phyloP scores from a whole-genome alignment of 148 eudicot species.

The Cornus florida region DNA sequence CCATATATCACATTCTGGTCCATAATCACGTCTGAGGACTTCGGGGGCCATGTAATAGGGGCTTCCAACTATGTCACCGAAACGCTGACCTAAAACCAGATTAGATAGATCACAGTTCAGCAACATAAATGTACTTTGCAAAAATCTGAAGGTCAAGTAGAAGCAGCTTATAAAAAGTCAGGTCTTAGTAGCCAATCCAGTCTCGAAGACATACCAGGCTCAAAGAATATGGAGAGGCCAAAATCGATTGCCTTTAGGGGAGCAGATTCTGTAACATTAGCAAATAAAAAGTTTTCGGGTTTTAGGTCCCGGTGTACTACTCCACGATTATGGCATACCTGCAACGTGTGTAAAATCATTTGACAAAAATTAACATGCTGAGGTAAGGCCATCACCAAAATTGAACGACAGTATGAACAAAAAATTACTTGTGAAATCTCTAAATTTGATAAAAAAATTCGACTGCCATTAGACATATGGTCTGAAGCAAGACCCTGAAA shows the following conservation, averaged over 20 bases:
- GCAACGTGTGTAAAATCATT: neutral
- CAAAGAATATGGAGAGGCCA: constrained; percentile 88
- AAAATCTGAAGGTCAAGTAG: neutral
- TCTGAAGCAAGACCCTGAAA: too few relatives aligned
- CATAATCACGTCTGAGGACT: constrained; percentile 77
- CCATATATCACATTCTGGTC: constrained; percentile 82
- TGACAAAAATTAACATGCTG: neutral
- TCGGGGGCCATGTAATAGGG: constrained; percentile 99
- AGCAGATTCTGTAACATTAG: constrained; percentile 48
- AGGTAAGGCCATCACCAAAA: neutral
- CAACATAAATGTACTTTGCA: neutral
- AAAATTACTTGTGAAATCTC: too few relatives aligned
- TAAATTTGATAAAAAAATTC: too few relatives aligned
- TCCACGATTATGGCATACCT: constrained; percentile 88
- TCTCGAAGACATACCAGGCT: constrained; percentile 50
- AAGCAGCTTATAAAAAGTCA: neutral
- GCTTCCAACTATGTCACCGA: constrained; percentile 89
- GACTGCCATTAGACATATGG: too few relatives aligned
- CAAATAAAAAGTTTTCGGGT: constrained; percentile 83
- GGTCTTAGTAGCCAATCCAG: neutral
- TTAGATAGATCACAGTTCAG: neutral
- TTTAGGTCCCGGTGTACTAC: constrained; percentile 90
- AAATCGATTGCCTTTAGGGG: constrained; percentile 85
- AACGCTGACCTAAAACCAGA: constrained; percentile 51
- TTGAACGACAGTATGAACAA: neutral